phyloP scores from a whole-genome alignment of 2,329 filamentous ascomycete species.

The Aspergillus versicolor region DNA sequence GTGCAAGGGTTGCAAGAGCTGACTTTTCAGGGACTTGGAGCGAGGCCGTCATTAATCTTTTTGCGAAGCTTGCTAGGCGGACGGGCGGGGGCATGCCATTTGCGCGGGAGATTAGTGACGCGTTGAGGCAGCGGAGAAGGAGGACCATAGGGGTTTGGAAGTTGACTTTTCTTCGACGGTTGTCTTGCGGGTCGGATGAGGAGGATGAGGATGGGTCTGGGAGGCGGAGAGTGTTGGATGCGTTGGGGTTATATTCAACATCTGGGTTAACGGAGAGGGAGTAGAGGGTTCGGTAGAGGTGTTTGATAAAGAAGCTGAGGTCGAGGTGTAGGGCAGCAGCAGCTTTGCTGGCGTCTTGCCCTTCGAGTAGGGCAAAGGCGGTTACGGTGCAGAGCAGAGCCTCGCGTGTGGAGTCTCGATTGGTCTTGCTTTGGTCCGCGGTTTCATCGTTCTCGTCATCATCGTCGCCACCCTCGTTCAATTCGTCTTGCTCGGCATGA shows the following conservation, averaged over 20 bases:
- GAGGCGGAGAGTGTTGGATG: constrained; percentile 65
- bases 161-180: constrained; percentile 72
- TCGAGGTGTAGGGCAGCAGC: constrained; percentile 81
- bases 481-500: constrained; percentile 58
- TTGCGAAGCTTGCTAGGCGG: constrained; percentile 86
- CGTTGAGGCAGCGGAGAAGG: constrained; percentile 80
- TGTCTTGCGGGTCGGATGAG: constrained; percentile 39
- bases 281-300: constrained; percentile 85
- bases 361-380: constrained; percentile 91
- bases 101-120: constrained; percentile 75
- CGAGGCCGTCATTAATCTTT: constrained; percentile 79
- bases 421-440: constrained; percentile 31
- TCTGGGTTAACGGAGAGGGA: constrained; percentile 77
- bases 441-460: constrained; percentile 28
- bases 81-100: constrained; percentile 74
- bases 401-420: constrained; percentile 78
- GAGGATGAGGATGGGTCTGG: constrained; percentile 59
- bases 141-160: constrained; percentile 93
- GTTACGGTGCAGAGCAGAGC: constrained; percentile 92
- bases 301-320: constrained; percentile 89
- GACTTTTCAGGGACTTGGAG: constrained; percentile 92
- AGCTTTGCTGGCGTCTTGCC: constrained; percentile 86
- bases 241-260: constrained; percentile 71
- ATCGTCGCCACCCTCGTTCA: constrained; percentile 48
- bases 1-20: constrained; percentile 71